A percentile compares a stretch with the other conserved stretches of the same genome.
Conservation (phyloP, 305 asterid species). For the Solanum hybrid region DNA sequence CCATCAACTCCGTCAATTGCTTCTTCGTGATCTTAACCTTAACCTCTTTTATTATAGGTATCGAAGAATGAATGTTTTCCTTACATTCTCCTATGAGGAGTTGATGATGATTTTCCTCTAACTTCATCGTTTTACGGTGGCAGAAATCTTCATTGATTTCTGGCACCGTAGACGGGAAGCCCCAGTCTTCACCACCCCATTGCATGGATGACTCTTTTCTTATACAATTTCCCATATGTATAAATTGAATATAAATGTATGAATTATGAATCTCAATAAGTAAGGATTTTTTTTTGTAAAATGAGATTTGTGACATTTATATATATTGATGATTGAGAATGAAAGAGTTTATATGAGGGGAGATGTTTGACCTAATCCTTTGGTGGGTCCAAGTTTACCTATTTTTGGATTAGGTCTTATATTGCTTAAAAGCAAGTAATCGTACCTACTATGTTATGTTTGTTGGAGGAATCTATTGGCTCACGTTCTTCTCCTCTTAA, state of each 20-base stretch:
- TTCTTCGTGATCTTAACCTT: conserved; percentile 6
- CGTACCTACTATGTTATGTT: background rate
- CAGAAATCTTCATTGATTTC: background rate
- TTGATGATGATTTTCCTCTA: background rate
- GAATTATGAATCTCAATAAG: background rate
- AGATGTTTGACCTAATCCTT: background rate
- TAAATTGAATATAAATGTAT: background rate
- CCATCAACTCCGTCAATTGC: background rate
- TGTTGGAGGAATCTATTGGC: background rate
- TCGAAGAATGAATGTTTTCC: background rate
- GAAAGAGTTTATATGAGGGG: background rate
- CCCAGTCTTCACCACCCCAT: conserved; percentile 18
- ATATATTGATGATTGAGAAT: background rate
- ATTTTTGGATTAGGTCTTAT: background rate
- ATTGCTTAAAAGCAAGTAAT: background rate
- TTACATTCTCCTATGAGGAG: background rate
- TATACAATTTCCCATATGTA: conserved; percentile 12
- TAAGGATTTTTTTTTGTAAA: background rate
- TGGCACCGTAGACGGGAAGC: background rate
- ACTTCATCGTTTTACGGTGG: background rate
- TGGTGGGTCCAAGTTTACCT: conserved; percentile 1
- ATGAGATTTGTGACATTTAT: background rate
- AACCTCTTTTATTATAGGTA: background rate
- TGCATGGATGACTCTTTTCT: conserved; percentile 10
- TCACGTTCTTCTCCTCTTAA: background rate